phyloP scores from a whole-genome alignment of 2,329 filamentous ascomycete species.

The Penicillium sp. region DNA sequence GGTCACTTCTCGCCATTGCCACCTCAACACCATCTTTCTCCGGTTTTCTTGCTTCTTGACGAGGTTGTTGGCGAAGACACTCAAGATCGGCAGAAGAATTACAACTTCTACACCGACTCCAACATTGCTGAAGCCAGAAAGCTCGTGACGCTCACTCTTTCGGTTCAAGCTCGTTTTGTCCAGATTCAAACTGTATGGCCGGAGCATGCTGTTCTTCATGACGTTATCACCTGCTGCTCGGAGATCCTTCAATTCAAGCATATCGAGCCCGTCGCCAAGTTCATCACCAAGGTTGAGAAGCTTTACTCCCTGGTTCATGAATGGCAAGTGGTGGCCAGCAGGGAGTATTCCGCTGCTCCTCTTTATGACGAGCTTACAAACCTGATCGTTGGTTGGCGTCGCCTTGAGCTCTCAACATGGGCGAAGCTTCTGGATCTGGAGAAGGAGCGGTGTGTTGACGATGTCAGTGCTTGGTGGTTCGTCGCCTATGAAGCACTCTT shows the following conservation, averaged over 20 bases:
- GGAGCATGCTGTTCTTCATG: conserved; percentile 71
- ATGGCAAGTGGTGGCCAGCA: conserved; percentile 91
- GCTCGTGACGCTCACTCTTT: conserved; percentile 63
- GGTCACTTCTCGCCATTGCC: conserved; percentile 22
- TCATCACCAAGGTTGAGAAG: conserved; percentile 81
- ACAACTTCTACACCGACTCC: conserved; percentile 85
- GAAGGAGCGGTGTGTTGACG: conserved; percentile 65
- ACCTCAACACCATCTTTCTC: conserved; percentile 57
- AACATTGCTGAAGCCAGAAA: conserved; percentile 72
- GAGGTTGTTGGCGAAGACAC: conserved; percentile 53
- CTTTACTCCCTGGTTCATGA: conserved; percentile 80
- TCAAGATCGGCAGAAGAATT: conserved; percentile 45
- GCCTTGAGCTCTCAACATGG: conserved; percentile 89
- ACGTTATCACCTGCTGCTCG: conserved; percentile 70
- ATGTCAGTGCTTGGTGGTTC: conserved; percentile 92
- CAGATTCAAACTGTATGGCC: conserved; percentile 61
- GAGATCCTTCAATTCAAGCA: conserved; percentile 71
- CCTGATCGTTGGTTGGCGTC: conserved; percentile 80
- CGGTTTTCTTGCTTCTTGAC: conserved; percentile 60
- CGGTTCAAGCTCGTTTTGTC: conserved; percentile 66
- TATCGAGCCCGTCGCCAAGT: conserved; percentile 76
- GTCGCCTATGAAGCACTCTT: conserved; percentile 88
- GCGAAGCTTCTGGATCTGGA: conserved; percentile 82
- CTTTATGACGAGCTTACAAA: conserved; percentile 74
- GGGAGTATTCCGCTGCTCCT: conserved; percentile 62